Conservation (phyloP, 2,329 filamentous ascomycete genomes). For the Fusarium palustre region DNA sequence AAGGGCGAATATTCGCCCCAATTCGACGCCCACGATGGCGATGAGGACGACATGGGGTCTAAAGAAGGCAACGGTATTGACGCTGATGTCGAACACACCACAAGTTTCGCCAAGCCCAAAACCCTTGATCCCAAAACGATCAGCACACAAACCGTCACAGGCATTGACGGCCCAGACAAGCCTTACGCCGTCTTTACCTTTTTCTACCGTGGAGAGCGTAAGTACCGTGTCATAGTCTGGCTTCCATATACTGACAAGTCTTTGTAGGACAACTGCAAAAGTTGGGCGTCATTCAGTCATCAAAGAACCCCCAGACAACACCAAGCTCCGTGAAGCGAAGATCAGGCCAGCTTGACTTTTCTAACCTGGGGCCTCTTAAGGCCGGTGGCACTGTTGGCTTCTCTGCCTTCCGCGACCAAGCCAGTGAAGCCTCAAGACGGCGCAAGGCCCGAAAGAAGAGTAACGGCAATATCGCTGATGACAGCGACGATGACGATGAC, state of each 20-base stretch:
- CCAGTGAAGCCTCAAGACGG: conserved; percentile 66
- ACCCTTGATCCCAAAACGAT: conserved; percentile 96
- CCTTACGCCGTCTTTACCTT: conserved; percentile 98
- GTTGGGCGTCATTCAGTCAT: conserved; percentile 85
- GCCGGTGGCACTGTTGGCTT: conserved; percentile 90
- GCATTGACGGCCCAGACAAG: conserved; percentile 94
- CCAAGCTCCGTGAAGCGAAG: conserved; percentile 77
- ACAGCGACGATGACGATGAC: conserved; percentile 82
- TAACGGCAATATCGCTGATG: conserved; percentile 74
- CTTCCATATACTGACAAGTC: conserved; percentile 43
- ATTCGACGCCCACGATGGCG: conserved; percentile 96
- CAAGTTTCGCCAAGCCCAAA: conserved; percentile 97
- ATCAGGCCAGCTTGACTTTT: conserved; percentile 86
- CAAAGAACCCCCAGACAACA: conserved; percentile 73
- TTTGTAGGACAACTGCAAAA: conserved; percentile 88
- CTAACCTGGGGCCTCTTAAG: conserved; percentile 85
- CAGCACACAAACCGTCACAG: conserved; percentile 98
- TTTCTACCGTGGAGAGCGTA: conserved; percentile 95
- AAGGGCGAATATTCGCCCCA: conserved; percentile 98
- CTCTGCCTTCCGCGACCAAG: conserved; percentile 83
- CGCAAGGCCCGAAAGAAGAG: conserved; percentile 70
- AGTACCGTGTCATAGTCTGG: conserved; percentile 55
- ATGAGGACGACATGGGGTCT: conserved; percentile 71
- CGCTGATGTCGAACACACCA: conserved; percentile 93
- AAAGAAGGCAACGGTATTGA: conserved; percentile 71